Evolutionary conservation across 2,329 filamentous ascomycete genomes (phyloP).

Genomic region (Aspergillus sclerotialis): DNA sequence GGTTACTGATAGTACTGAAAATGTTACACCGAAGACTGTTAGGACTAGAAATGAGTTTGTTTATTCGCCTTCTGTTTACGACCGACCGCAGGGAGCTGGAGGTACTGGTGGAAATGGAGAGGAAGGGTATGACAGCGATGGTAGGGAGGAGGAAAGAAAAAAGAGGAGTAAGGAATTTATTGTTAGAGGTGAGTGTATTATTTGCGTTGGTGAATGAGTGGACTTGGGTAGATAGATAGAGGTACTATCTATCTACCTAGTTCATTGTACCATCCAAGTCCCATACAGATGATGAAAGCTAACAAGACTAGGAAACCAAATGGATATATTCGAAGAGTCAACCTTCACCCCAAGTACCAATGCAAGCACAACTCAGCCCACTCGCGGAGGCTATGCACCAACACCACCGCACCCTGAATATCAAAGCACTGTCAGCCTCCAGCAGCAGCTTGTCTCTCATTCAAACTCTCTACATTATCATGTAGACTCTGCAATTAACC

Average conservation of each 20-base stretch:
- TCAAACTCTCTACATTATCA: slow-evolving; percentile 16
- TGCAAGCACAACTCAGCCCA: too few species aligned
- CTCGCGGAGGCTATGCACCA: slow-evolving; percentile 17
- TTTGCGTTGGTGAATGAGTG: too few species aligned
- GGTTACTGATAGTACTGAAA: too few species aligned
- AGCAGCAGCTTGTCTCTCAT: slow-evolving; percentile 14
- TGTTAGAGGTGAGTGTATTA: too few species aligned
- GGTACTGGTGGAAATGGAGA: neutral
- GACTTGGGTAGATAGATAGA: too few species aligned
- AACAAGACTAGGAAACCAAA: neutral
- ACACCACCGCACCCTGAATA: slow-evolving; percentile 16
- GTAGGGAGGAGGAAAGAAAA: too few species aligned
- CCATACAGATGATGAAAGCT: neutral
- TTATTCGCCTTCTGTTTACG: too few species aligned
- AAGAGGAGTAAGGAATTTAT: too few species aligned
- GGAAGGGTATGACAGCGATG: neutral
- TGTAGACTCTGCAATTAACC: slow-evolving; percentile 8
- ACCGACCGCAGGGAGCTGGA: too few species aligned
- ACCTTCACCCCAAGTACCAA: slow-evolving; percentile 1
- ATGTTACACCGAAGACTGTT: too few species aligned
- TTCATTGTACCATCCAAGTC: neutral
- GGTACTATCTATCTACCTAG: too few species aligned
- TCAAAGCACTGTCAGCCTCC: slow-evolving; percentile 15
- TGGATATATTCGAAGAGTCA: neutral
- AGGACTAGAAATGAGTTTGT: too few species aligned